These are phyloP conservation scores for Termitomyces sp. DNA, from an alignment of 768 basidiomycete genomes.

Conservation along the genomic window DNA sequence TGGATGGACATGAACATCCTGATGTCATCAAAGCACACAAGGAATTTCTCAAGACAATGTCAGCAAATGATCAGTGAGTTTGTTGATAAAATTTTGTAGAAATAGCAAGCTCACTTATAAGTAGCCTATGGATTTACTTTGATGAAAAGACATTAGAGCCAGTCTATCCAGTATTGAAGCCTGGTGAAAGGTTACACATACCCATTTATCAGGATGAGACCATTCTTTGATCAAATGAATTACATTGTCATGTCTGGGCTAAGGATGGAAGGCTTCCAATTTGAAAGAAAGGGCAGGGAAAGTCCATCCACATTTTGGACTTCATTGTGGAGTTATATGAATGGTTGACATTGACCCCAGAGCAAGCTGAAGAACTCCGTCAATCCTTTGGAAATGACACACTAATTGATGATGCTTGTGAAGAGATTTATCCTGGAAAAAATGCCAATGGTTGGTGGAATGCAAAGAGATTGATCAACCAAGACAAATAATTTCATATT, in stretches of 20 bases:
- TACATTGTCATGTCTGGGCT: not conserved
- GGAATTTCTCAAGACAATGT: slow-evolving; percentile 2
- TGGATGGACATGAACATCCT: slow-evolving; percentile 23
- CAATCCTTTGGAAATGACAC: not conserved
- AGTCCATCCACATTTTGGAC: no score
- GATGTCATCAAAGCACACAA: slow-evolving; percentile 26
- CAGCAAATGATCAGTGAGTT: slow-evolving; percentile 5
- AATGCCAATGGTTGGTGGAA: slow-evolving; percentile 19
- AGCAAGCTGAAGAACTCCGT: not conserved
- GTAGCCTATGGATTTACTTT: not conserved
- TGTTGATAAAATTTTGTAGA: not conserved
- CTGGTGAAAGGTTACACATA: not conserved
- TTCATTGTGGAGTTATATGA: no score
- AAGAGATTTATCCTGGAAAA: slow-evolving; percentile 19
- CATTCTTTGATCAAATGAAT: not conserved
- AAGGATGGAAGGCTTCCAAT: slow-evolving; percentile 5
- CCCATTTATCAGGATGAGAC: not conserved
- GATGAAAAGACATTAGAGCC: not conserved
- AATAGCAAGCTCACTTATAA: not conserved
- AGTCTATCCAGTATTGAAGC: not conserved
- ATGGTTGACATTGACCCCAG: not conserved
- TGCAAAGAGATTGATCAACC: slow-evolving; percentile 16
- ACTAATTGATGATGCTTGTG: slow-evolving; percentile 12
- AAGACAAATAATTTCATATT: slow-evolving; percentile 2
- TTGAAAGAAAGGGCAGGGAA: slow-evolving; percentile 12